These are phyloP conservation scores for Aspergillus luchuensis DNA, from an alignment of 2,329 filamentous ascomycete species.

Conservation along the genomic window DNA sequence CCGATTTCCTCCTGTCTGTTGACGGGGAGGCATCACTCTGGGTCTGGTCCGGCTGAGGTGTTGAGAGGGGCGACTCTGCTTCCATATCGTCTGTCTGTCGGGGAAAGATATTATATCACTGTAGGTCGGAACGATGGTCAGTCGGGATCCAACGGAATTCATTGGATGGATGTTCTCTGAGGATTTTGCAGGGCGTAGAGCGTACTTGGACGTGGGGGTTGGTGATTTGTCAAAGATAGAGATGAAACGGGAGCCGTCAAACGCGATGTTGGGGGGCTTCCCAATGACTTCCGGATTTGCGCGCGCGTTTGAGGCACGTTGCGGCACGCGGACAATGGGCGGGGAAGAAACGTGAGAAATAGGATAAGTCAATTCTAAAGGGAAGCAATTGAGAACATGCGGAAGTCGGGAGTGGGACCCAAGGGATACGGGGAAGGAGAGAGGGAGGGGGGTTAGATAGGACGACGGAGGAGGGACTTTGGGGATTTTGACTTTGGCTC, in stretches of 20 bases:
- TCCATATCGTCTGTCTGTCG: slow-evolving; percentile 22
- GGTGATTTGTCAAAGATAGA: slow-evolving; percentile 4
- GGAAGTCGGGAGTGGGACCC: slow-evolving; percentile 9
- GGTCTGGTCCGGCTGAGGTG: slow-evolving; percentile 21
- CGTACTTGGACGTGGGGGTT: slow-evolving; percentile 22
- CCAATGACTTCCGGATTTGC: slow-evolving; percentile 12
- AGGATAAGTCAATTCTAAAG: not conserved
- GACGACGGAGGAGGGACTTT: slow-evolving; percentile 9
- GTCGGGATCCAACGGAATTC: not conserved
- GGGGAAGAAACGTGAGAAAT: not conserved
- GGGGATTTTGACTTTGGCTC: slow-evolving; percentile 6
- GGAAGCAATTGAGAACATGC: not conserved
- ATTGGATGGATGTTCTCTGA: not conserved
- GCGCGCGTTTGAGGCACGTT: slow-evolving; percentile 17
- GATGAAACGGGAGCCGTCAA: slow-evolving; percentile 11
- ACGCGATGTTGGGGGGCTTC: slow-evolving; percentile 17
- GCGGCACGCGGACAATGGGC: not conserved
- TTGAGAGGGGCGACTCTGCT: slow-evolving; percentile 25
- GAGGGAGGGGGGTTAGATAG: slow-evolving; percentile 7
- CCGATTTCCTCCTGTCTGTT: slow-evolving; percentile 47
- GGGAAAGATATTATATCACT: slow-evolving; percentile 8
- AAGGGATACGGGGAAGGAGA: slow-evolving; percentile 4
- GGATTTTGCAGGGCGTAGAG: not conserved
- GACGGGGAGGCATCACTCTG: slow-evolving; percentile 26
- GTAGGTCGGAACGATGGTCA: not conserved